phyloP scores from a whole-genome alignment of 2,329 filamentous ascomycete genomes.

The Graphilbum fragrans region DNA sequence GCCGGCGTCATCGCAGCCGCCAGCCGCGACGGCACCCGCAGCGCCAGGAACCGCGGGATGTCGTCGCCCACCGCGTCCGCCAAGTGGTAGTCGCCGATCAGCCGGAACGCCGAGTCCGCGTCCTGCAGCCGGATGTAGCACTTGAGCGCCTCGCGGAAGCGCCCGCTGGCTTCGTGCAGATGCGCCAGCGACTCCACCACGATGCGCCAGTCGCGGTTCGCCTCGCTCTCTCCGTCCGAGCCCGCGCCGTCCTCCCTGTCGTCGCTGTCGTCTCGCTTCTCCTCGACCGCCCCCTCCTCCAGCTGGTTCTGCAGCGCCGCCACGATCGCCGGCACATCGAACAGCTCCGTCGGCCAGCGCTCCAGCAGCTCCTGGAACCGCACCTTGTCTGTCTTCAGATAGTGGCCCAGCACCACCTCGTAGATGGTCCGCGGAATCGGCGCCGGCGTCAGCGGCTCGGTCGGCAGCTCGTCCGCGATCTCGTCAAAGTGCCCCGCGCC shows the following conservation, averaged over 20 bases:
- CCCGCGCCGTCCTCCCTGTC: slow-evolving; percentile 33
- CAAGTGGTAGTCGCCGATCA: slow-evolving; percentile 84
- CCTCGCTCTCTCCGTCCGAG: slow-evolving; percentile 42
- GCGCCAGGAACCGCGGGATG: slow-evolving; percentile 74
- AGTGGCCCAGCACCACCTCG: slow-evolving; percentile 80
- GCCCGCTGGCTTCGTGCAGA: slow-evolving; percentile 70
- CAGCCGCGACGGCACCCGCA: slow-evolving; percentile 67
- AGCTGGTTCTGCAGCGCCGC: slow-evolving; percentile 74
- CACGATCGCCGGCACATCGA: slow-evolving; percentile 65
- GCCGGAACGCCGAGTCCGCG: slow-evolving; percentile 72
- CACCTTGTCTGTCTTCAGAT: slow-evolving; percentile 65
- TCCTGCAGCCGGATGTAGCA: slow-evolving; percentile 89
- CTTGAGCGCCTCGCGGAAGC: slow-evolving; percentile 70
- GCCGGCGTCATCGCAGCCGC: slow-evolving; percentile 49
- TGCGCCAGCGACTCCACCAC: slow-evolving; percentile 79
- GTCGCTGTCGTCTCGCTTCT: slow-evolving; percentile 61
- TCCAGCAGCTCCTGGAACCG: slow-evolving; percentile 71
- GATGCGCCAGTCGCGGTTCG: slow-evolving; percentile 74
- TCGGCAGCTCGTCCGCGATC: slow-evolving; percentile 74
- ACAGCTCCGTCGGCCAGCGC: slow-evolving; percentile 73
- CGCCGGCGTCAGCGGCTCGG: slow-evolving; percentile 59
- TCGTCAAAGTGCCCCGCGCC: slow-evolving; percentile 79
- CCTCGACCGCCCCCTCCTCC: slow-evolving; percentile 58
- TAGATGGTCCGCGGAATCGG: slow-evolving; percentile 74
- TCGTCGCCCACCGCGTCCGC: slow-evolving; percentile 82